Conservation (phyloP, 352 stramenopile genomes). For the Phytophthora syringae region DNA sequence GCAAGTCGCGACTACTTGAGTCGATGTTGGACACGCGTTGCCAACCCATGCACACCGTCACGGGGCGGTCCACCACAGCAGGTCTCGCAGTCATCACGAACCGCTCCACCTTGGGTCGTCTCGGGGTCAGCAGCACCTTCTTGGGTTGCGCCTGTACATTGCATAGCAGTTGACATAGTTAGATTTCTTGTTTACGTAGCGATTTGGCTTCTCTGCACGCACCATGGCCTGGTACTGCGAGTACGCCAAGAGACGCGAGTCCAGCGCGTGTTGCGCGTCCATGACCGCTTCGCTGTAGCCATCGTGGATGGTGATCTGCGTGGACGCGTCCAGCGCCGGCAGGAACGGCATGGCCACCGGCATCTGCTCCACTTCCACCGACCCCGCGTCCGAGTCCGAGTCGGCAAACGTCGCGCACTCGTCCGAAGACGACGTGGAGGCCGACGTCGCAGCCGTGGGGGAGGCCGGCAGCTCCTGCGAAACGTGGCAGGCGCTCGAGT, state of each 20-base stretch:
- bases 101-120: constrained; percentile 50
- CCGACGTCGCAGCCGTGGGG: constrained; percentile 22
- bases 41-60: constrained; percentile 90
- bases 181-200: not conserved
- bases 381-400: constrained; percentile 41
- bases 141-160: constrained; percentile 53
- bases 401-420: constrained; percentile 40
- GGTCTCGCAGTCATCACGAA: constrained; percentile 70
- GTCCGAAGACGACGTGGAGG: constrained; percentile 36
- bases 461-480: constrained; percentile 33
- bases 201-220: constrained; percentile 28
- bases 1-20: constrained; percentile 70
- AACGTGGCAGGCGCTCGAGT: constrained; percentile 36
- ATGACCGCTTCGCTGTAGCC: constrained; percentile 82
- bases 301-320: constrained; percentile 84
- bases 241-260: constrained; percentile 82
- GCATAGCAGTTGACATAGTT: constrained; percentile 11
- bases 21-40: constrained; percentile 80
- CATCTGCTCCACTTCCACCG: constrained; percentile 58
- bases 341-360: constrained; percentile 69
- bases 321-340: constrained; percentile 82
- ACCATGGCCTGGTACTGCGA: constrained; percentile 88
- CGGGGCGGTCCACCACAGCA: constrained; percentile 68
- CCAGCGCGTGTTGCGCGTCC: constrained; percentile 72
- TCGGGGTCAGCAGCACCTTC: constrained; percentile 69